Percentiles rank a stretch among this genome's conserved stretches.
These are phyloP conservation scores for Ustilago trichophora DNA, from an alignment of 1,284 basidiomycete species.

Conservation along the genomic window DNA sequence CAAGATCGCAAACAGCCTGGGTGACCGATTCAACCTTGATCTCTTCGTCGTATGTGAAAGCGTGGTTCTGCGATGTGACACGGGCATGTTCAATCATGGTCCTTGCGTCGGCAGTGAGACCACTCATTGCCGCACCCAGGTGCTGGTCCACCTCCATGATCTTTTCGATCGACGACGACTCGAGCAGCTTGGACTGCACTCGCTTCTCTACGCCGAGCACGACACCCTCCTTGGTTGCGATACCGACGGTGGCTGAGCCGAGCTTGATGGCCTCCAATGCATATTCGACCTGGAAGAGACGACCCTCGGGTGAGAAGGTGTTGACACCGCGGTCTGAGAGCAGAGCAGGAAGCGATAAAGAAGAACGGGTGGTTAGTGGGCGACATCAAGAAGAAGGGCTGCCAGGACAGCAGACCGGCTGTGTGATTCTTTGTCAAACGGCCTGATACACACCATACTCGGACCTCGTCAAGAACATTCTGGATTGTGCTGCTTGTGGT, in stretches of 20 bases:
- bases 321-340: constrained; percentile 90
- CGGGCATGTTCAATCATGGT: constrained; percentile 99
- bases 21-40: constrained; percentile 87
- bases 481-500: constrained; percentile 2
- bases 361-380: no score
- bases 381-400: no score
- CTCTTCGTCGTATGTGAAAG: constrained; percentile 94
- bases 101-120: constrained; percentile 94
- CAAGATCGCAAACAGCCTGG: constrained; percentile 97
- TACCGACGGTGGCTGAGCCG: constrained; percentile 94
- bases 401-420: no score
- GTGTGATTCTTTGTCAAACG: no score
- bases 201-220: constrained; percentile 98
- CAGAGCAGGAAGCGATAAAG: no score
- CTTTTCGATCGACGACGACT: constrained; percentile 96
- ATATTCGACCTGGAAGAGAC: constrained; percentile 95
- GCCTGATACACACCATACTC: constrained; percentile 76
- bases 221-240: constrained; percentile 77
- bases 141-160: constrained; percentile 99
- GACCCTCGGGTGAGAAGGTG: constrained; percentile 97
- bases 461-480: constrained; percentile 88
- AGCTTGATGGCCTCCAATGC: constrained; percentile 75
- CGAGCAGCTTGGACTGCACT: constrained; percentile 93
- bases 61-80: constrained; percentile 88
- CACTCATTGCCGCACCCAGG: constrained; percentile 97